Percentiles rank a stretch among this genome's conserved stretches.
Evolutionary conservation across 768 basidiomycete genomes (phyloP).

Genomic region (Lactarius hatsudake): DNA sequence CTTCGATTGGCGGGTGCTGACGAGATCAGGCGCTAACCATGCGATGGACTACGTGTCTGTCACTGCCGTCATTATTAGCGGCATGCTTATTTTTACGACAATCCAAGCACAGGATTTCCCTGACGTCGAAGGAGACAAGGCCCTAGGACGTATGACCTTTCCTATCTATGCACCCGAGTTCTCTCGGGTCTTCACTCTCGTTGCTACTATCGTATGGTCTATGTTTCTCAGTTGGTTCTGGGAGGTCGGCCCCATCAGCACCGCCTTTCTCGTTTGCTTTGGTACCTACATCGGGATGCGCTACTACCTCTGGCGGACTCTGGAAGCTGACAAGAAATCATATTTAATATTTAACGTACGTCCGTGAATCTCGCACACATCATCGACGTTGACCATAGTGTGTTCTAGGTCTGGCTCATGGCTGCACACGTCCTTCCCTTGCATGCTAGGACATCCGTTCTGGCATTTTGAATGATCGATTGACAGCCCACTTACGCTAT

Average conservation of each 20-base stretch:
- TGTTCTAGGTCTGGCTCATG: slow-evolving; percentile 26
- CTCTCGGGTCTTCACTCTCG: slow-evolving; percentile 28
- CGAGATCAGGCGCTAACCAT: slow-evolving; percentile 19
- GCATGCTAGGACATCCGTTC: slow-evolving; percentile 26
- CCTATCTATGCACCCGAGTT: slow-evolving; percentile 29
- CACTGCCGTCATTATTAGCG: slow-evolving; percentile 27
- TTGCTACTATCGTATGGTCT: slow-evolving; percentile 30
- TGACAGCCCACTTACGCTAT: slow-evolving; percentile 17
- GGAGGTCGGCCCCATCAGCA: slow-evolving; percentile 26
- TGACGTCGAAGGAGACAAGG: slow-evolving; percentile 30
- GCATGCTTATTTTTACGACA: slow-evolving; percentile 30
- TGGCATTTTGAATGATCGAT: slow-evolving; percentile 26
- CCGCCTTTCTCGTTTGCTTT: slow-evolving; percentile 22
- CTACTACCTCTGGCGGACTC: slow-evolving; percentile 27
- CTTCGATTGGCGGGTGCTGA: slow-evolving; percentile 19
- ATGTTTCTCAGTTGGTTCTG: slow-evolving; percentile 27
- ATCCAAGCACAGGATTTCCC: slow-evolving; percentile 32
- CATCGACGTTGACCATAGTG: slow-evolving; percentile 20
- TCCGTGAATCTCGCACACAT: slow-evolving; percentile 18
- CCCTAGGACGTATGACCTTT: slow-evolving; percentile 29
- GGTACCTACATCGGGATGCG: slow-evolving; percentile 28
- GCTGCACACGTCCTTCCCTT: slow-evolving; percentile 25
- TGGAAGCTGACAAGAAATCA: slow-evolving; percentile 25
- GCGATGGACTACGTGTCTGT: slow-evolving; percentile 26
- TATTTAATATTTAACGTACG: slow-evolving; percentile 32